A percentile compares a stretch with the other conserved stretches of the same genome.
Evolutionary conservation across 106 monocot genomes (phyloP).

Genomic region (Dendrobium officinale): DNA sequence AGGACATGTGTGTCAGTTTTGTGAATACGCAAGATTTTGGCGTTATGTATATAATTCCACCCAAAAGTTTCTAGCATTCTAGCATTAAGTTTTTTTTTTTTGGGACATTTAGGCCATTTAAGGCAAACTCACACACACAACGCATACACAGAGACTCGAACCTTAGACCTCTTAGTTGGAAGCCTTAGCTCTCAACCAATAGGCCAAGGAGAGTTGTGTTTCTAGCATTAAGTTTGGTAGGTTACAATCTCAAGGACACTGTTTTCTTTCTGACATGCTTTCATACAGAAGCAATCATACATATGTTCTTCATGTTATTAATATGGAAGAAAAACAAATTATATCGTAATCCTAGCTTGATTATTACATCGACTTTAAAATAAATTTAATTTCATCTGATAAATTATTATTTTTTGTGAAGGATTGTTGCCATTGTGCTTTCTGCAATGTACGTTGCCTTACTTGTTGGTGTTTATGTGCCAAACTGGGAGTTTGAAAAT

Average conservation of each 20-base stretch:
- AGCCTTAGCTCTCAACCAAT: too few species aligned
- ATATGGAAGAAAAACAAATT: neutral
- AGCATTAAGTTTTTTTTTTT: neutral
- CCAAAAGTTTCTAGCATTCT: neutral
- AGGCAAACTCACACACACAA: too few species aligned
- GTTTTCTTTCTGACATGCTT: neutral
- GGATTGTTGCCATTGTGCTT: constrained; percentile 55
- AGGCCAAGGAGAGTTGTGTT: neutral
- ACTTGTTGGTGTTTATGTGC: constrained; percentile 66
- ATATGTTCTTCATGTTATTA: neutral
- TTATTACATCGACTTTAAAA: neutral
- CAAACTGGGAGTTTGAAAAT: constrained; percentile 71
- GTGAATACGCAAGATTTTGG: too few species aligned
- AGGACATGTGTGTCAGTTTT: too few species aligned
- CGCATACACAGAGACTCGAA: too few species aligned
- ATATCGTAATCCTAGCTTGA: neutral
- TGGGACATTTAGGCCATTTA: too few species aligned
- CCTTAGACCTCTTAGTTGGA: too few species aligned
- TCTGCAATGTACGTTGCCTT: constrained; percentile 54
- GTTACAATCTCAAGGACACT: neutral
- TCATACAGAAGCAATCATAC: neutral
- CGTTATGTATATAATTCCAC: too few species aligned
- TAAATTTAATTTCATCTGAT: neutral
- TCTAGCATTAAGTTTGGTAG: neutral
- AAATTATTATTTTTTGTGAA: constrained; percentile 20